Evolutionary conservation across 306 rosid genomes (phyloP).

Genomic region (Vigna reflexopilosa): DNA sequence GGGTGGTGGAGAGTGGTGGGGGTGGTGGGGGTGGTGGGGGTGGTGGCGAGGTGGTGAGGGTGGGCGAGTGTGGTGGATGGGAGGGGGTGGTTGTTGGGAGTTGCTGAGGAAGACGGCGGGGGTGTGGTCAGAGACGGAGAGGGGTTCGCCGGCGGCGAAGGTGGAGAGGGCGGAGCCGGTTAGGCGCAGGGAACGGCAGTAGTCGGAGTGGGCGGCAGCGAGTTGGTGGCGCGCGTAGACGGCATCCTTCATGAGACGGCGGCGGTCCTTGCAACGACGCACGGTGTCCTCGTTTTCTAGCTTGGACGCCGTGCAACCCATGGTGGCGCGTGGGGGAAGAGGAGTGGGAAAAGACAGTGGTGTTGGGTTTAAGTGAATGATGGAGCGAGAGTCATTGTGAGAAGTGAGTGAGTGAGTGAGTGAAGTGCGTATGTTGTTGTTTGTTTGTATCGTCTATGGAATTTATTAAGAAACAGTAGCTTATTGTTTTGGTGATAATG

Average conservation of each 20-base stretch:
- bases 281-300: constrained; percentile 93
- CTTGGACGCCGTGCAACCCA: constrained; percentile 97
- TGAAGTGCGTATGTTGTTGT: not conserved
- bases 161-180: constrained; percentile 83
- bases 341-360: not conserved
- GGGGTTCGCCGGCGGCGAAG: constrained; percentile 78
- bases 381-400: not conserved
- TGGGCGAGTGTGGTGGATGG: not conserved
- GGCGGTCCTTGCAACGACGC: constrained; percentile 93
- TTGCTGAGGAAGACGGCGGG: constrained; percentile 78
- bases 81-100: constrained; percentile 46
- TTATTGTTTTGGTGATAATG: not conserved
- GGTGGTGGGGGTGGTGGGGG: constrained; percentile 56
- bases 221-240: constrained; percentile 86
- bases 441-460: not conserved
- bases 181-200: constrained; percentile 86
- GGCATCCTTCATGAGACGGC: constrained; percentile 89
- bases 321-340: constrained; percentile 29
- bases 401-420: not conserved
- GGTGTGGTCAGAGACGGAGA: constrained; percentile 77
- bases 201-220: constrained; percentile 97
- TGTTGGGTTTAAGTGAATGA: not conserved
- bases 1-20: constrained; percentile 56
- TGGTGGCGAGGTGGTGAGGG: constrained; percentile 47
- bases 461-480: not conserved